phyloP scores from a whole-genome alignment of 306 rosid species.

The Cicer arietinum region DNA sequence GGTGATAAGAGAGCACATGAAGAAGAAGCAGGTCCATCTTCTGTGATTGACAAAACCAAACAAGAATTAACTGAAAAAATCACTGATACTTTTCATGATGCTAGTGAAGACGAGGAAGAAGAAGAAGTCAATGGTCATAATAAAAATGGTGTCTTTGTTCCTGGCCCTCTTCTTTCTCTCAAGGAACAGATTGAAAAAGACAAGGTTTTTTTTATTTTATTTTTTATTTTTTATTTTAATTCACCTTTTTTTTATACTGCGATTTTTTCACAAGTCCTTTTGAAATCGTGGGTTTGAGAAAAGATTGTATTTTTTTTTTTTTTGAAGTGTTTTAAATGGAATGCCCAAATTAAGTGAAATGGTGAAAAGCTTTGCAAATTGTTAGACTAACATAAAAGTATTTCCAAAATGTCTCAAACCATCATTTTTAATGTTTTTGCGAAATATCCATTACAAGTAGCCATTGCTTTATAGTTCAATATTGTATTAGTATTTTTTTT shows the following conservation, averaged over 20 bases:
- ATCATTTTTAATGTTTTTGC: not conserved
- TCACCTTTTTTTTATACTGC: not conserved
- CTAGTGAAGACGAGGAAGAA: constrained; percentile 49
- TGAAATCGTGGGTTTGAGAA: constrained; percentile 36
- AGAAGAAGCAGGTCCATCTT: constrained; percentile 73
- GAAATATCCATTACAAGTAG: not conserved
- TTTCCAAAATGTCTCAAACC: constrained; percentile 42
- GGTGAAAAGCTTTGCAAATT: not conserved
- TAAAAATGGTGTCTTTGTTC: constrained; percentile 63
- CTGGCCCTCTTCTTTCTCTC: constrained; percentile 89
- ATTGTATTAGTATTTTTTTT: not conserved
- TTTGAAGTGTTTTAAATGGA: not conserved
- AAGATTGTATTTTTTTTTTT: constrained; percentile 3
- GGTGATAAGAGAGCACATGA: constrained; percentile 60
- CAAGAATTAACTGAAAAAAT: constrained; percentile 52
- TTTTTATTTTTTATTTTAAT: not conserved
- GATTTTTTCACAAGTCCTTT: not conserved
- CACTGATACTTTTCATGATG: constrained; percentile 25
- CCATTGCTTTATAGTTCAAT: constrained; percentile 6
- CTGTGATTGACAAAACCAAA: constrained; percentile 45
- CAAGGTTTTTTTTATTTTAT: constrained; percentile 58
- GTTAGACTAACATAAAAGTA: not conserved
- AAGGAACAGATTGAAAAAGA: constrained; percentile 93
- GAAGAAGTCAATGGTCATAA: constrained; percentile 34
- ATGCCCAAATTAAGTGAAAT: constrained; percentile 12